Base-by-base conservation (phyloP, 140 eudicot species). In the Bidens hawaiensis region DNA sequence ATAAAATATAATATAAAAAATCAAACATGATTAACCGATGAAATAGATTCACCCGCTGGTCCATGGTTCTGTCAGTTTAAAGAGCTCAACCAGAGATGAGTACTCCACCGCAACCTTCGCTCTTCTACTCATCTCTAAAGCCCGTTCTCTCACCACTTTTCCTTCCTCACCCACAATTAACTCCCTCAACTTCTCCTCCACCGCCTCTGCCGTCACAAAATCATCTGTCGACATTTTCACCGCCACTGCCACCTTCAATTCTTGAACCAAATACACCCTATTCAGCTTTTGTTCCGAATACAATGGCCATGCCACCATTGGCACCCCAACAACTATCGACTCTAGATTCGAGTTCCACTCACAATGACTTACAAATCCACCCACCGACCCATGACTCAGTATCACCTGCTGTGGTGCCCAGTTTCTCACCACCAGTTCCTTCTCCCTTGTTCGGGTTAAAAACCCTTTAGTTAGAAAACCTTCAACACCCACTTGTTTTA, bases 321-420 rank as follows among this genome's bases (percentile, higher is more conserved):
- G 82, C 36, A 87, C 77, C 6, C 87, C 94, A 3, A 57, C 75
- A 6, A 67, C 42, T 46, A 88, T 76, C 10, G 87, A 76, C 23
- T 88, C 94, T 18, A 79, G 50, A 4, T 36, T 27, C n/a, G 94
- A 87, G 82, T 85, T 87, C 96, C 82, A 68, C 55, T 93, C 94
- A 21, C 94, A 87, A 26, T 87, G 96, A 22, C 73, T 81, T 72
- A 84, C 82, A 46, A 84, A 83, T 40, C 85, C 95, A 28, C 85
- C 95, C 24, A 81, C 81, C 0, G 91, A 70, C 1, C 36, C 74
- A 43, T 83, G 95, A 9, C 58, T 46, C 16, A 87, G 81, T 43
- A 78, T 70, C 1, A 65, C 88, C 41, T 26, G 48, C 47, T 82
- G 94, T 0, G 94, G 87, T 12, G 87, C 90, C 95, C 95, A 86